Percentiles rank a stretch among this genome's conserved stretches.
Evolutionary conservation across 2,329 filamentous ascomycete genomes (phyloP).

Genomic region (Fusarium mangiferae): DNA sequence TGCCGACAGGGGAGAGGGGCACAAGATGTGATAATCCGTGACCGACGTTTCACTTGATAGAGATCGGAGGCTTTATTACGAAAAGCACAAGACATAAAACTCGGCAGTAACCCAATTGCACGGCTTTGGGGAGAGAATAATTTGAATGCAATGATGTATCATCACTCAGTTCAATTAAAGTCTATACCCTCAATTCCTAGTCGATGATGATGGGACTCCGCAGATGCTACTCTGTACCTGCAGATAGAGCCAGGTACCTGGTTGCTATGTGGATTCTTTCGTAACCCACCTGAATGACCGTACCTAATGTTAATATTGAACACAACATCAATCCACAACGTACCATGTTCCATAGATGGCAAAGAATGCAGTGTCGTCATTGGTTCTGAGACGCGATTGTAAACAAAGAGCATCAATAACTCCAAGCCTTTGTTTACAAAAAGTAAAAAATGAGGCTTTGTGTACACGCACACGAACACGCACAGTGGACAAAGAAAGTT

Average conservation of each 20-base stretch:
- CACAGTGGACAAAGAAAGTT: not conserved
- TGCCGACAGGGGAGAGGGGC: not conserved
- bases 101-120: not conserved
- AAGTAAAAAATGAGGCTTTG: conserved; percentile 28
- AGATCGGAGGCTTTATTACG: not conserved
- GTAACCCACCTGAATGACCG: conserved; percentile 2
- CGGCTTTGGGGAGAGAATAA: not conserved
- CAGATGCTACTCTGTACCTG: not conserved
- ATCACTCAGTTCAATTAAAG: not conserved
- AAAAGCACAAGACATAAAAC: not conserved
- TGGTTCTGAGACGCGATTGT: too few relatives aligned
- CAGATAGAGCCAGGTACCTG: not conserved
- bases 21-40: not conserved
- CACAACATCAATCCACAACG: not conserved
- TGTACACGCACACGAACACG: not conserved
- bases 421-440: conserved; percentile 5
- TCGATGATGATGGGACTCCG: not conserved
- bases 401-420: not conserved
- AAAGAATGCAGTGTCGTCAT: not conserved
- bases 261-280: not conserved
- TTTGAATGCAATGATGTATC: not conserved
- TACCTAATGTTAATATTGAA: not conserved
- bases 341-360: not conserved
- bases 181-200: not conserved
- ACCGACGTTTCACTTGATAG: not conserved